Conservation (phyloP, 1,139 yeast species). For the Nakaseomyces bracarensis region DNA sequence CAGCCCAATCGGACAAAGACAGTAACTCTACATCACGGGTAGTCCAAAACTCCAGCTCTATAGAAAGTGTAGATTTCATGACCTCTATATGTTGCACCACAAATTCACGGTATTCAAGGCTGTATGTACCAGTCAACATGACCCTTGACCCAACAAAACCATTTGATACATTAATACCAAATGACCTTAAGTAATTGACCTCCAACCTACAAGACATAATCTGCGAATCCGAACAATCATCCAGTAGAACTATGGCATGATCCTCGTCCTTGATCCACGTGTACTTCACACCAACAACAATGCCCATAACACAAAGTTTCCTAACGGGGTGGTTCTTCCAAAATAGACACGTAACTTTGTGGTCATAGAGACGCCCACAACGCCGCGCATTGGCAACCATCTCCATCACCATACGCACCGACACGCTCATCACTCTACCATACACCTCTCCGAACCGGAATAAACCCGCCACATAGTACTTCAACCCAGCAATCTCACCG, state of each 20-base stretch:
- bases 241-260: slow-evolving; percentile 18
- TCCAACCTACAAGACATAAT: background rate
- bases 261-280: slow-evolving; percentile 17
- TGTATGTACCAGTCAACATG: background rate
- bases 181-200: slow-evolving; percentile 1
- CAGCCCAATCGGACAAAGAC: background rate
- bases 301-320: slow-evolving; percentile 17
- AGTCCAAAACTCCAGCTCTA: background rate
- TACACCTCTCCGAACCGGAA: slow-evolving; percentile 1
- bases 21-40: background rate
- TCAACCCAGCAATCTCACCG: background rate
- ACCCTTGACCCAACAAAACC: slow-evolving; percentile 1
- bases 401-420: background rate
- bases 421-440: background rate
- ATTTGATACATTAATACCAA: background rate
- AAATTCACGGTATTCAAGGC: background rate
- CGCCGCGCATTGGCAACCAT: background rate
- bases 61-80: background rate
- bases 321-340: slow-evolving; percentile 23
- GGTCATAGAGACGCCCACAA: background rate
- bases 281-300: slow-evolving; percentile 17
- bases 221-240: slow-evolving; percentile 19
- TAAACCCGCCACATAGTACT: background rate
- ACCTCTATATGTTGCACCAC: background rate
- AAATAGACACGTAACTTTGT: slow-evolving; percentile 11